phyloP scores from a whole-genome alignment of 2,329 filamentous ascomycete species.

The Aspergillus vadensis region DNA sequence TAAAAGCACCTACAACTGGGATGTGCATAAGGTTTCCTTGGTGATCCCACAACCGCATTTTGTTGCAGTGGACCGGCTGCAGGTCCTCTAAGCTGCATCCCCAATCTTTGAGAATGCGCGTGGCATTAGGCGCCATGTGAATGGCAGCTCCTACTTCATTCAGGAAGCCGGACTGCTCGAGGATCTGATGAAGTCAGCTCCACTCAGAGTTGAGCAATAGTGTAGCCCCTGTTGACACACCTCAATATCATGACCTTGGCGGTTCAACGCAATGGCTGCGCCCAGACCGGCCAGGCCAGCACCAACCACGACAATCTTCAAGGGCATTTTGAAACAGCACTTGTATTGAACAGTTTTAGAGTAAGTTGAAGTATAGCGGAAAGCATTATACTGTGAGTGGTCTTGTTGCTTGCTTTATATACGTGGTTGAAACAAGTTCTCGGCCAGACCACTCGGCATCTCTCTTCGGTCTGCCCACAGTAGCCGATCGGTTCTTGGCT shows the following conservation, averaged over 20 bases:
- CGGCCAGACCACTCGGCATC: not conserved
- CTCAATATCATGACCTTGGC: constrained; percentile 26
- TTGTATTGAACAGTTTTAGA: not conserved
- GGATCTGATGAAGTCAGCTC: constrained; percentile 11
- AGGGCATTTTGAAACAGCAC: not conserved
- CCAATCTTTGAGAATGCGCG: constrained; percentile 30
- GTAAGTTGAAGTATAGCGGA: not conserved
- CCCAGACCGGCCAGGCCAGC: constrained; percentile 14
- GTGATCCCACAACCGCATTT: constrained; percentile 16
- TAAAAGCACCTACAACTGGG: constrained; percentile 1
- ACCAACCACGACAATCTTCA: constrained; percentile 14
- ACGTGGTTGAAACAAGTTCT: not conserved
- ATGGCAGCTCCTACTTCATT: constrained; percentile 39
- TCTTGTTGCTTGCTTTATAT: not conserved
- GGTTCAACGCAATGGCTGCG: constrained; percentile 12
- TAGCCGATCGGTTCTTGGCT: not conserved
- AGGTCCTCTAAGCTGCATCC: constrained; percentile 28
- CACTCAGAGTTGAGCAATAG: not conserved
- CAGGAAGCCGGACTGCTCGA: constrained; percentile 34
- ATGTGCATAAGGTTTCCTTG: not conserved
- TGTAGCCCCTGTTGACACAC: constrained; percentile 10
- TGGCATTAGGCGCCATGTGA: constrained; percentile 36
- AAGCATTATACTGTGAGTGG: not conserved
- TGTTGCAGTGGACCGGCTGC: constrained; percentile 17
- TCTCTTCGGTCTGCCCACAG: not conserved